Evolutionary conservation across 371 early-diverging fungal species (phyloP), one percentile per base, ranked within the genome.

Genomic region (Lichtheimia ramosa): DNA sequence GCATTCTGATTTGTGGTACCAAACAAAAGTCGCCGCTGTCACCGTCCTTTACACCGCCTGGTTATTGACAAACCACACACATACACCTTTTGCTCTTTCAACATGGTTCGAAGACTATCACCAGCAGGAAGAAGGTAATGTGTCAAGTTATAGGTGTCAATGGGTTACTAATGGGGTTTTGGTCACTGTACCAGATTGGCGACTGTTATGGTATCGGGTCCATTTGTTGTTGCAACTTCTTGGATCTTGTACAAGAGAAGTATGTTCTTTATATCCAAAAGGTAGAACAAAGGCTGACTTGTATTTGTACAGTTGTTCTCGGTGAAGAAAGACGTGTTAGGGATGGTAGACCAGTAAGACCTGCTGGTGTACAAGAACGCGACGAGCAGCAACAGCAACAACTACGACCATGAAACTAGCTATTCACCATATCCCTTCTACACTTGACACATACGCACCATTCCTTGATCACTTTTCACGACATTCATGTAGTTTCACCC

Each of bases 161-260:
- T n/a, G n/a, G 15, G 21, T 46, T 16, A 5, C 7, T 46, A 5
- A 46, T 46, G 15, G 0, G 43, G n/a, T 16, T 16, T n/a, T 8
- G 46, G 15, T 21, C 10, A 14, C 2, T 46, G 15, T 8, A 21
- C 41, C 59, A 79, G 79, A 62, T 61, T 79, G 48, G 69, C 70
- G 27, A 75, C 75, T 0, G 65, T 79, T 27, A 79, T 79, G 46
- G 72, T 79, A 3, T 66, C 79, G 3, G 72, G 68, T n/a, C 79
- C 79, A 10, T 68, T 79, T 56, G 65, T 65, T 16, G 74, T 75
- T 8, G 69, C 65, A 4, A 79, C 79, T 15, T 56, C 72, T 21
- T 79, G 73, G 71, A 79, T 79, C 48, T 54, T 79, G 21, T 79
- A 79, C 56, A 79, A 79, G 49, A 63, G 79, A 68, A 60, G 79